These are phyloP conservation scores for Mortierella hygrophila DNA, from an alignment of 192 early-diverging fungal genomes.

Conservation along the genomic window DNA sequence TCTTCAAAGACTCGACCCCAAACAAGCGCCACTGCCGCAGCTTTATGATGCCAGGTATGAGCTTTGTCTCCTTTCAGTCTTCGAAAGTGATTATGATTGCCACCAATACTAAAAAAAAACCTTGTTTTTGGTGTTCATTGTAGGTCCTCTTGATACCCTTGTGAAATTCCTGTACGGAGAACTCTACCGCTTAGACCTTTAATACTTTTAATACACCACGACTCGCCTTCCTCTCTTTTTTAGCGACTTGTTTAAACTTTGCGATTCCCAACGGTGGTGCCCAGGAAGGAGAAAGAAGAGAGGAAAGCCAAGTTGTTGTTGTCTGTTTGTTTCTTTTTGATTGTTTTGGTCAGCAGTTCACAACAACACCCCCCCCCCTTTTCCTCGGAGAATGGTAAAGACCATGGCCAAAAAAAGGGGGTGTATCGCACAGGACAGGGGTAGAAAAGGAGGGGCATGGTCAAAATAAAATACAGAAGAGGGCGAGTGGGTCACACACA, in stretches of 20 bases:
- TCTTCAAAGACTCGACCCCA: slow-evolving; percentile 29
- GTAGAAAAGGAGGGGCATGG: background rate
- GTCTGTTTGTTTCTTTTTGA: no score
- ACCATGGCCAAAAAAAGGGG: background rate
- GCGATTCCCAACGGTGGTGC: background rate
- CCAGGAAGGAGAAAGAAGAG: background rate
- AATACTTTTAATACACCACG: background rate
- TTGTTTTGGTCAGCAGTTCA: background rate
- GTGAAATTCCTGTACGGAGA: slow-evolving; percentile 48
- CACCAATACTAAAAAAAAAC: background rate
- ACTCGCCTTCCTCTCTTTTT: background rate
- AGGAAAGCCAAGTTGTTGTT: background rate
- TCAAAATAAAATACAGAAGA: background rate
- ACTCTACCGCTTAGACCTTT: slow-evolving; percentile 41
- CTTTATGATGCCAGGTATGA: slow-evolving; percentile 53
- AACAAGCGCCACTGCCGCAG: slow-evolving; percentile 29
- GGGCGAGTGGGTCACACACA: slow-evolving; percentile 2
- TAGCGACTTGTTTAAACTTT: background rate
- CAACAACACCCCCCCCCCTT: background rate
- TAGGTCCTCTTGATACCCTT: slow-evolving; percentile 53
- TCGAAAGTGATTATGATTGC: no score
- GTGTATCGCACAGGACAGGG: background rate
- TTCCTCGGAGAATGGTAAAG: background rate
- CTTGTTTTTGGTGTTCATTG: background rate
- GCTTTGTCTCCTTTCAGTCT: no score